Percentiles rank a stretch among this genome's conserved stretches.
These are phyloP conservation scores for Colletotrichum noveboracense DNA, from an alignment of 2,329 filamentous ascomycete genomes.

Conservation along the genomic window DNA sequence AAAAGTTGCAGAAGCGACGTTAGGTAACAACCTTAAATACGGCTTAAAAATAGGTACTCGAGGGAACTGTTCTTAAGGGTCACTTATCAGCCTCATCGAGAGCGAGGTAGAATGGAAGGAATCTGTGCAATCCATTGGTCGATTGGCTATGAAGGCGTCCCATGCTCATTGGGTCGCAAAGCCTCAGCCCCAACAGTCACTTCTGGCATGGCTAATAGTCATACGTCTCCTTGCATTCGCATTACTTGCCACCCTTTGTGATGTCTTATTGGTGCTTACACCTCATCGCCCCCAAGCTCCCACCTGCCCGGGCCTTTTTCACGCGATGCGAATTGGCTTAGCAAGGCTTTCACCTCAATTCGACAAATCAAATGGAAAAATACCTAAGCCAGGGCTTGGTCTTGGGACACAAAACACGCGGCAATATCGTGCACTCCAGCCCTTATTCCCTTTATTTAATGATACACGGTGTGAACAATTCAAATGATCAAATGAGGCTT, in stretches of 20 bases:
- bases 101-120: neutral
- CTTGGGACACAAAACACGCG: rapidly evolving
- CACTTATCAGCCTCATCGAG: neutral
- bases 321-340: neutral
- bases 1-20: neutral
- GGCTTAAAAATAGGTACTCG: rapidly evolving
- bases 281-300: neutral
- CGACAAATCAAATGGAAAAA: neutral
- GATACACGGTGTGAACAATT: neutral
- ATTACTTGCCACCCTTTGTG: neutral
- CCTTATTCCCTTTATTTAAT: neutral
- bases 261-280: neutral
- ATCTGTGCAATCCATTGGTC: neutral
- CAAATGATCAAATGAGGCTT: neutral
- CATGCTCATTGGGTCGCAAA: neutral
- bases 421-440: neutral
- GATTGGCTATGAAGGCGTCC: neutral
- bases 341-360: neutral
- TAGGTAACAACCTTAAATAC: neutral
- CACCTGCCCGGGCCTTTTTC: neutral
- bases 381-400: neutral
- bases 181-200: neutral
- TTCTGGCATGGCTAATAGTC: neutral
- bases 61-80: neutral
- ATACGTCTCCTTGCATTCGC: neutral